phyloP scores from a whole-genome alignment of 2,329 filamentous ascomycete species.

The Neoscytalidium dimidiatum region DNA sequence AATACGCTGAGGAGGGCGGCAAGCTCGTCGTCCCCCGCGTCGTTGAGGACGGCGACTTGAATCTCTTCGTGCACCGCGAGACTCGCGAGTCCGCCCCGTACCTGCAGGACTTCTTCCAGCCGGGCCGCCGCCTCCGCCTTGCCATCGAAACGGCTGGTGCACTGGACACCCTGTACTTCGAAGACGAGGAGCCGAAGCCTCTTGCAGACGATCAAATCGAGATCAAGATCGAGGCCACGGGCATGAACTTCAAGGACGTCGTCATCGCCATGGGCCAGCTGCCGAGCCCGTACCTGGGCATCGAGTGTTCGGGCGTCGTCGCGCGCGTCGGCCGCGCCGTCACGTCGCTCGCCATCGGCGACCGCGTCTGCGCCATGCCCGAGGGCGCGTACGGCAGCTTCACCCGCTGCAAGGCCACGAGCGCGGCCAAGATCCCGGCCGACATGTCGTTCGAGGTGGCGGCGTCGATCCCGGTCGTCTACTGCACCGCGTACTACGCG shows the following conservation, averaged over 20 bases:
- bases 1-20: constrained; percentile 12
- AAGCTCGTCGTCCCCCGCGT: constrained; percentile 12
- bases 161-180: constrained; percentile 13
- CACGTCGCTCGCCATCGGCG: constrained; percentile 13
- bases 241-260: constrained; percentile 22
- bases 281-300: constrained; percentile 22
- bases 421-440: constrained; percentile 4
- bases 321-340: constrained; percentile 22
- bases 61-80: constrained; percentile 11
- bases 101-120: constrained; percentile 9
- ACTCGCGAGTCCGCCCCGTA: neutral
- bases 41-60: constrained; percentile 6
- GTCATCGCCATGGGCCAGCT: constrained; percentile 24
- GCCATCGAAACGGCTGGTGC: constrained; percentile 13
- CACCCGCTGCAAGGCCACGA: constrained; percentile 1
- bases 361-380: constrained; percentile 21
- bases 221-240: constrained; percentile 20
- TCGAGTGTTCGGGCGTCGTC: constrained; percentile 27
- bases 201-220: constrained; percentile 32
- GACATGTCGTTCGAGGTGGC: constrained; percentile 26
- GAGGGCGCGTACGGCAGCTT: constrained; percentile 13
- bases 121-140: neutral
- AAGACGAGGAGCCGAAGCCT: neutral
- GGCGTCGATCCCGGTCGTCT: constrained; percentile 26
- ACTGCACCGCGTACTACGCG: constrained; percentile 24